Evolutionary conservation across 1,139 yeast species (phyloP), one percentile per base, ranked within the genome.

Genomic region (Scheffersomyces parashehatae): DNA sequence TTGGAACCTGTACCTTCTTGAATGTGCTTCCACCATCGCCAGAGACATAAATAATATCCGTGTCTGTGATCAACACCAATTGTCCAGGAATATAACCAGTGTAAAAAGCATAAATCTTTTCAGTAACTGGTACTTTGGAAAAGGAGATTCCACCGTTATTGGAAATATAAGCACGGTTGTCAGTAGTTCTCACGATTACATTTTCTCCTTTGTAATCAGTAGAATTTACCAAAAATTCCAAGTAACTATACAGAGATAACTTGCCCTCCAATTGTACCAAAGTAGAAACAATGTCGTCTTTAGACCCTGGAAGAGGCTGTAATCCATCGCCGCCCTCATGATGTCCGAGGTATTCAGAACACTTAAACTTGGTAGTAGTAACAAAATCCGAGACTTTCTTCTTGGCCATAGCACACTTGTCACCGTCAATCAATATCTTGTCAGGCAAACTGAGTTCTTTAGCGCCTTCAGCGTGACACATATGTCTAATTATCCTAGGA

Each of bases 131-230:
- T 16, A 79, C 71, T 47, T 68, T 67, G 12, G 70, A 69, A 68
- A 91, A 85, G 1, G 65, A 63, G 3, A 69, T 59, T 15, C 98
- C 98, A 38, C 95, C 95, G 64, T 90, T 83, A 56, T 82, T 86
- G 1, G 97, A 87, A 11, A 88, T 75, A 53, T 67, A 84, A 2
- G 83, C 73, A 8, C 70, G 65, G 32, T 79, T 73, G 30, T 70
- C 65, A 24, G 66, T 62, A 0, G 93, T 85, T 42, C 77, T 73
- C 11, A 87, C 65, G 15, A 93, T 56, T n/a, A 93, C 64, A 9
- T 96, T 86, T 59, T 91, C 96, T 46, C 85, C 89, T 39, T 62
- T 46, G 58, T 59, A 55, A 47, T 70, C 54, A 13, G 58, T 59
- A 2, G 68, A 70, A 47, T 73, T 69, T 34, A 72, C 74, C 5